phyloP scores from a whole-genome alignment of 345 rosid species.

The Bruguiera sexangula region DNA sequence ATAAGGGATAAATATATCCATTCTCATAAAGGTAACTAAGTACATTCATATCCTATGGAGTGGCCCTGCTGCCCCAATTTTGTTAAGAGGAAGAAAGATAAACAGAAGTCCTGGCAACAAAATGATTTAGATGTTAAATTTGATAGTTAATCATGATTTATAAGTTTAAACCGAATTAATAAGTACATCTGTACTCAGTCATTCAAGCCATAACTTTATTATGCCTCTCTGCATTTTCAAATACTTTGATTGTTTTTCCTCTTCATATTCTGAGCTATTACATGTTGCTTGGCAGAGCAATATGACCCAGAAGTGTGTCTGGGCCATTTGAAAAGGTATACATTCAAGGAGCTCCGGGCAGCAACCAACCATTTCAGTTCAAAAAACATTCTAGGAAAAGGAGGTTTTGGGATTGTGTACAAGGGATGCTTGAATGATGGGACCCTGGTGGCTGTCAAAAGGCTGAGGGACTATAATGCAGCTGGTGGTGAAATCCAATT shows the following conservation, averaged over 20 bases:
- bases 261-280: slow-evolving; percentile 1
- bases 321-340: slow-evolving; percentile 82
- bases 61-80: not conserved
- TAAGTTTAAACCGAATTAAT: too few relatives aligned
- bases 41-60: not conserved
- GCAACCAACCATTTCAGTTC: slow-evolving; percentile 88
- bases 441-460: slow-evolving; percentile 83
- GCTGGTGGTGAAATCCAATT: slow-evolving; percentile 95
- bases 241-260: too few relatives aligned
- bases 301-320: slow-evolving; percentile 81
- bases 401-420: slow-evolving; percentile 94
- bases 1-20: too few relatives aligned
- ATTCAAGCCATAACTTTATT: too few relatives aligned
- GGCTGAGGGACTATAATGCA: slow-evolving; percentile 85
- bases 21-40: too few relatives aligned
- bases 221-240: too few relatives aligned
- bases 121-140: too few relatives aligned
- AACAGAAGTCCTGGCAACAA: not conserved
- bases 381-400: slow-evolving; percentile 86
- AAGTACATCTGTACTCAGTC: too few relatives aligned
- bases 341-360: slow-evolving; percentile 84
- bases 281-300: slow-evolving; percentile 57
- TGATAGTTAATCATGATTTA: too few relatives aligned
- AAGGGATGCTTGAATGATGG: slow-evolving; percentile 80
- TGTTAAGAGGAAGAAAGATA: not conserved